phyloP scores from a whole-genome alignment of 495 filamentous ascomycete species.

The Talaromyces wortmannii region DNA sequence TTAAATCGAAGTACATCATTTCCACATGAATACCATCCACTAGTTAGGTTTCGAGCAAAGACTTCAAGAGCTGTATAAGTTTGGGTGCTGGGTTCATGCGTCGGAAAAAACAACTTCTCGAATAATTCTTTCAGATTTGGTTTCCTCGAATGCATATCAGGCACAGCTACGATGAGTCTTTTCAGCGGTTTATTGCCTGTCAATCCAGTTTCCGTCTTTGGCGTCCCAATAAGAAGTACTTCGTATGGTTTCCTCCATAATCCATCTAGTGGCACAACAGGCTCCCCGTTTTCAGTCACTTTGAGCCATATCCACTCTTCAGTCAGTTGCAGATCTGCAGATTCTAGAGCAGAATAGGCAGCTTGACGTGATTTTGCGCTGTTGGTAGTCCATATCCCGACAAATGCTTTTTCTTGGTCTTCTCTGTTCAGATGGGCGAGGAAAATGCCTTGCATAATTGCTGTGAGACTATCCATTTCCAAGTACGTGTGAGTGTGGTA shows the following conservation, averaged over 20 bases:
- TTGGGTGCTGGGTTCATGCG: background rate
- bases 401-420: slow-evolving; percentile 13
- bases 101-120: slow-evolving; percentile 37
- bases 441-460: slow-evolving; percentile 21
- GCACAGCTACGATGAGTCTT: slow-evolving; percentile 69
- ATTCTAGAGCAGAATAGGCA: slow-evolving; percentile 52
- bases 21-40: slow-evolving; percentile 87
- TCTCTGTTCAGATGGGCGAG: slow-evolving; percentile 14
- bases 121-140: slow-evolving; percentile 59
- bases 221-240: slow-evolving; percentile 63
- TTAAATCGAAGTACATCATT: slow-evolving; percentile 83
- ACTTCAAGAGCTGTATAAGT: slow-evolving; percentile 68
- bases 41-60: slow-evolving; percentile 79
- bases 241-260: slow-evolving; percentile 84
- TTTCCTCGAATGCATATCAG: slow-evolving; percentile 89
- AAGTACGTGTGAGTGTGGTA: slow-evolving; percentile 51
- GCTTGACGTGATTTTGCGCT: slow-evolving; percentile 50
- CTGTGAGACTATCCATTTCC: slow-evolving; percentile 22
- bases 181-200: slow-evolving; percentile 12
- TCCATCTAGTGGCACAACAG: slow-evolving; percentile 60
- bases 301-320: slow-evolving; percentile 97
- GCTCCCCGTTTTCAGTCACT: slow-evolving; percentile 61
- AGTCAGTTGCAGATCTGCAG: slow-evolving; percentile 55
- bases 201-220: slow-evolving; percentile 7
- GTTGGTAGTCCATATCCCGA: slow-evolving; percentile 87